These are phyloP conservation scores for Drechmeria coniospora DNA, from an alignment of 2,329 filamentous ascomycete species.

Conservation along the genomic window DNA sequence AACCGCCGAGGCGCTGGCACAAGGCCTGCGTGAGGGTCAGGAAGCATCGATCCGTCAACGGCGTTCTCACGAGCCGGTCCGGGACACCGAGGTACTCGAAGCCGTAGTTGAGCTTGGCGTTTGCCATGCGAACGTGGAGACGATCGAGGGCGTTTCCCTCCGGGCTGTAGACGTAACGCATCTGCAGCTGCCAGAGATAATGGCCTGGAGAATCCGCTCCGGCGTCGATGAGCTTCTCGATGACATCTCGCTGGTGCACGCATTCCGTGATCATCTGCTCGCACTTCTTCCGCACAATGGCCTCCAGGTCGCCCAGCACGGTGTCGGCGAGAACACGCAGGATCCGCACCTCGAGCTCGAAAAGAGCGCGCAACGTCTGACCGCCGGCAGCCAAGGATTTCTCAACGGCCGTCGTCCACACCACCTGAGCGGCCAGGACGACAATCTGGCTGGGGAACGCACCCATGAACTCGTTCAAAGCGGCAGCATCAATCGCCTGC, in stretches of 20 bases:
- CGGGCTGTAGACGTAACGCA: conserved; percentile 83
- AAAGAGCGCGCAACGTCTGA: conserved; percentile 50
- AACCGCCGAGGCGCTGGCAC: conserved; percentile 87
- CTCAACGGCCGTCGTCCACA: conserved; percentile 83
- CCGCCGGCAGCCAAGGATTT: conserved; percentile 59
- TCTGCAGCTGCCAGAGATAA: conserved; percentile 87
- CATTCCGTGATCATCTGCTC: conserved; percentile 98
- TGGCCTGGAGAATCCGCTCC: conserved; percentile 64
- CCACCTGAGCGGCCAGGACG: conserved; percentile 82
- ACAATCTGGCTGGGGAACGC: conserved; percentile 88
- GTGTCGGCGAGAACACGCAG: conserved; percentile 75
- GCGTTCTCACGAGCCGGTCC: conserved; percentile 89
- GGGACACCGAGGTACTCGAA: conserved; percentile 97
- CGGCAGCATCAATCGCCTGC: conserved; percentile 50
- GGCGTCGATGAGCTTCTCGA: conserved; percentile 67
- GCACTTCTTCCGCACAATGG: conserved; percentile 86
- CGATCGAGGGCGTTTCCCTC: conserved; percentile 72
- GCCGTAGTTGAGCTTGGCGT: conserved; percentile 85
- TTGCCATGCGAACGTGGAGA: conserved; percentile 89
- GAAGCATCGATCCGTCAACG: conserved; percentile 95
- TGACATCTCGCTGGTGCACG: conserved; percentile 89
- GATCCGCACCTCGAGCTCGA: conserved; percentile 70
- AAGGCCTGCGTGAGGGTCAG: conserved; percentile 91
- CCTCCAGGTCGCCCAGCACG: conserved; percentile 76
- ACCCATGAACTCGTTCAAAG: conserved; percentile 66